Conservation (phyloP, 2,329 filamentous ascomycete genomes). For the Beauveria sp. region DNA sequence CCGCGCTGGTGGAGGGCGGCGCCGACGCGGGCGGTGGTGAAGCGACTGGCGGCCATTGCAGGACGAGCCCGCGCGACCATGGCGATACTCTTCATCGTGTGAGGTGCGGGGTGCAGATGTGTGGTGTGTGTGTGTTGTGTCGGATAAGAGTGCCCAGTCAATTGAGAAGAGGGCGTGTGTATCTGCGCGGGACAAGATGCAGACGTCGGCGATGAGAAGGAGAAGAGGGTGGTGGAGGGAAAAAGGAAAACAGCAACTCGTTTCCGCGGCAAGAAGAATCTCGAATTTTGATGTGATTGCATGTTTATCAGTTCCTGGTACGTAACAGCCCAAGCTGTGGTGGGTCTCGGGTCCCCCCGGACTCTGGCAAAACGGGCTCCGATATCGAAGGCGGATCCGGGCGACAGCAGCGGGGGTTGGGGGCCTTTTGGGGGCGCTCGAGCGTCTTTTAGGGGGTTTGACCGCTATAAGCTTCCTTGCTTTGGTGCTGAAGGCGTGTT, state of each 20-base stretch:
- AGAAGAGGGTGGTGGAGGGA: conserved; percentile 11
- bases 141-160: conserved; percentile 4
- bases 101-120: neutral
- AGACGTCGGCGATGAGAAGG: conserved; percentile 7
- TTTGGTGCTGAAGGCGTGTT: neutral
- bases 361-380: conserved; percentile 1
- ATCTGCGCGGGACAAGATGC: conserved; percentile 2
- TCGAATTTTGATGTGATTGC: conserved; percentile 11
- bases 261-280: conserved; percentile 6
- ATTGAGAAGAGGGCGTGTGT: conserved; percentile 14
- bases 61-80: conserved; percentile 24
- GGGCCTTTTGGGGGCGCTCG: neutral
- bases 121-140: neutral
- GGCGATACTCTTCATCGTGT: conserved; percentile 24
- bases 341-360: conserved; percentile 21
- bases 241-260: neutral
- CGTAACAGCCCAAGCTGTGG: conserved; percentile 13
- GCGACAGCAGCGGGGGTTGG: neutral
- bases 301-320: conserved; percentile 12
- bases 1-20: conserved; percentile 12
- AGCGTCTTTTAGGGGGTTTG: neutral
- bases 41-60: conserved; percentile 19
- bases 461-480: neutral
- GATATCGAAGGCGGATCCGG: conserved; percentile 8
- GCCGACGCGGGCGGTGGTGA: conserved; percentile 13